These are phyloP conservation scores for Wallacemonas sp. DNA, from an alignment of 208 protist species.

Conservation along the genomic window DNA sequence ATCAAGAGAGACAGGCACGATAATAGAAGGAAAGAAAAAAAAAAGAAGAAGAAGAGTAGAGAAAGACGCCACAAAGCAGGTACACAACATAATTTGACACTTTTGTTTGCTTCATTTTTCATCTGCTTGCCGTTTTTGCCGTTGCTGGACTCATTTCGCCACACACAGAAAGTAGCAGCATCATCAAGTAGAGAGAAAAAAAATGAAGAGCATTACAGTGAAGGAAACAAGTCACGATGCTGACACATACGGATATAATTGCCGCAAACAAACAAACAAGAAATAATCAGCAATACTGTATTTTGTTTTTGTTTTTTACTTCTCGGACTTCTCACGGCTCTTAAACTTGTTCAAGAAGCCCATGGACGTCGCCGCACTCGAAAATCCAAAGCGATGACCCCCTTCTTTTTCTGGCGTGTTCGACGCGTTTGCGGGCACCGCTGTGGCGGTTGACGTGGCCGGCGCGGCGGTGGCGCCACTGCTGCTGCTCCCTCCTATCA, in stretches of 20 bases:
- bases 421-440: neutral
- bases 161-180: too few relatives aligned
- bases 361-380: conserved; percentile 62
- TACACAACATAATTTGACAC: too few relatives aligned
- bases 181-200: too few relatives aligned
- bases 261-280: neutral
- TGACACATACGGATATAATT: too few relatives aligned
- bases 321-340: conserved; percentile 31
- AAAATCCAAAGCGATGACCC: conserved; percentile 54
- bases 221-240: neutral
- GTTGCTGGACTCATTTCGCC: too few relatives aligned
- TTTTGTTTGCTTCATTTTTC: too few relatives aligned
- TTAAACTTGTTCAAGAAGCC: conserved; percentile 78
- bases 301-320: conserved; percentile 6
- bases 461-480: neutral
- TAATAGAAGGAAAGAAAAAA: too few relatives aligned
- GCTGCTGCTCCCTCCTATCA: neutral
- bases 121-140: too few relatives aligned
- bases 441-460: neutral
- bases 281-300: neutral
- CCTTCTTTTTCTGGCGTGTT: conserved; percentile 21
- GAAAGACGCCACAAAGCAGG: too few relatives aligned
- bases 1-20: too few relatives aligned
- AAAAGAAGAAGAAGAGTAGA: too few relatives aligned
- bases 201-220: too few relatives aligned